Conservation (phyloP, 2,329 filamentous ascomycete species). For the Didymella keratinophila region DNA sequence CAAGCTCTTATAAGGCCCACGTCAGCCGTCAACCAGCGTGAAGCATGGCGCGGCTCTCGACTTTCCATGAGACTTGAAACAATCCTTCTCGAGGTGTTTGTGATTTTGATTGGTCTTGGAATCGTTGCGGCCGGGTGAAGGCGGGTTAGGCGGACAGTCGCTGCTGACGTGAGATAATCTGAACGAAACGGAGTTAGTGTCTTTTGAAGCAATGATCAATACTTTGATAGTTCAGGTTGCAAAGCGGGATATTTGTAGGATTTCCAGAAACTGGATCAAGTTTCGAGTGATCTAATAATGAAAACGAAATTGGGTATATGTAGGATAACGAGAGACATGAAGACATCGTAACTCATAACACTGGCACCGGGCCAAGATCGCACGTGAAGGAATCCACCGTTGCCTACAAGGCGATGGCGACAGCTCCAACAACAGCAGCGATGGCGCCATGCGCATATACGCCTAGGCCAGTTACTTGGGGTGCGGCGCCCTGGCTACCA, state of each 20-base stretch:
- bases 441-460: conserved; percentile 15
- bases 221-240: no score
- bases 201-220: background rate
- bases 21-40: background rate
- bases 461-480: conserved; percentile 6
- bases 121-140: background rate
- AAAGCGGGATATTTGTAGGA: background rate
- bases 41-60: background rate
- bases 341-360: conserved; percentile 5
- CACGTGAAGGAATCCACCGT: background rate
- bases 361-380: background rate
- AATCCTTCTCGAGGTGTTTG: background rate
- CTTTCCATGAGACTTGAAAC: background rate
- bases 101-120: background rate
- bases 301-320: conserved; percentile 13
- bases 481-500: conserved; percentile 17
- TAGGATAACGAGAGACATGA: conserved; percentile 6
- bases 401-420: conserved; percentile 5
- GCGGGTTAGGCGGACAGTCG: background rate
- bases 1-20: background rate
- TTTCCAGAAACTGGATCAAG: no score
- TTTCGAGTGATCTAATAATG: no score
- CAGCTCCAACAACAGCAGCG: conserved; percentile 14
- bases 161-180: background rate
- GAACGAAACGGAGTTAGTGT: background rate